Evolutionary conservation across 1,284 basidiomycete species (phyloP), one percentile per base, ranked within the genome.

Genomic region (Sanghuangporus weigelae): DNA sequence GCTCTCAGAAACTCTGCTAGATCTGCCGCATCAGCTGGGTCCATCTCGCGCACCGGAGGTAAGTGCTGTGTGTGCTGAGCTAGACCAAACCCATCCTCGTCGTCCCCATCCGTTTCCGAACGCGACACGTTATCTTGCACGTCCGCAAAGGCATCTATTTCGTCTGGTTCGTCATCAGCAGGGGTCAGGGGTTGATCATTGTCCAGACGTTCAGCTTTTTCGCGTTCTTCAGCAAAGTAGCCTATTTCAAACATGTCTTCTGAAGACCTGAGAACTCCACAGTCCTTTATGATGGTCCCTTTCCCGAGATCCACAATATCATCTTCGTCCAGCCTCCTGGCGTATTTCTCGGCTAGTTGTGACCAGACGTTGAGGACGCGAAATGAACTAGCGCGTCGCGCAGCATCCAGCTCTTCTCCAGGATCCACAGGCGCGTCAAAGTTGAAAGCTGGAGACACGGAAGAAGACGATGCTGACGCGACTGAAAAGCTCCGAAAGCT

Each of bases 291-390:
- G 46, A 92, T 77, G 61, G 80, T 72, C 21, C 78, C 80, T 7
- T 83, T 83, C 56, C 77, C 74, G 2, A 92, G 73, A 70, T 92
- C 86, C 40, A 92, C 78, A 57, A 91, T 86, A 70, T 92, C 90
- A 72, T 92, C 89, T 69, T 91, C 84, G 67, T 90, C 87, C 35
- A 90, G 74, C 46, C 79, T 78, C 57, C 82, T 79, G 42, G 81
- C 79, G 71, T 90, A 89, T 49, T 86, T 81, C 51, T 85, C 83
- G 2, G 81, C 87, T 11, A 92, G 80, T 48, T 81, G 78, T 19
- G 81, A 77, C 89, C 90, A 91, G 19, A 82, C 75, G 67, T 83
- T 79, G 38, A 84, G 73, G 42, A 92, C 76, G 5, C 85, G 83
- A 67, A 77, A 73, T 4, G 79, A 77, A 2, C 86, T 85, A 5